Conservation (phyloP, 352 stramenopile species). For the Pelagophyceae sp. region DNA sequence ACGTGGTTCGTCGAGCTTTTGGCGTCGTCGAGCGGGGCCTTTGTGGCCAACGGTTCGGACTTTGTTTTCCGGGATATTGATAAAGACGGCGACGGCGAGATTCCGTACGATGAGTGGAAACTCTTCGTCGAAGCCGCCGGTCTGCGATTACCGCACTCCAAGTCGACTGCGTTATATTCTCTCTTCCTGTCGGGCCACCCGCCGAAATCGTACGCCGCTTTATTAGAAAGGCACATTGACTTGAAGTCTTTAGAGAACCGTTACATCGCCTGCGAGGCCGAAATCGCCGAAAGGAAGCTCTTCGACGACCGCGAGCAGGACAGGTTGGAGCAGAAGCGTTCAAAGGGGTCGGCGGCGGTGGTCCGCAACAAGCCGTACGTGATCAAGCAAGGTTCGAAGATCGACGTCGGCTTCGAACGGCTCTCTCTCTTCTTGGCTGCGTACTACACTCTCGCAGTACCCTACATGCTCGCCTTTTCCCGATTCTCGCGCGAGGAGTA, state of each 20-base stretch:
- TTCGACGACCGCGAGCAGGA: too few species aligned
- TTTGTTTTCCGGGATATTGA: slow-evolving; percentile 10
- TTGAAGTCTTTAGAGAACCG: background rate
- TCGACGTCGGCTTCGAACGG: background rate
- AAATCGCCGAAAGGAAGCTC: too few species aligned
- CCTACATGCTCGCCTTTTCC: slow-evolving; percentile 26
- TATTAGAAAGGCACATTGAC: background rate
- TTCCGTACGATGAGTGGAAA: slow-evolving; percentile 11
- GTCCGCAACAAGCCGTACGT: background rate
- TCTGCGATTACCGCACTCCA: slow-evolving; percentile 2
- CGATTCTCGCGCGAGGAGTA: background rate
- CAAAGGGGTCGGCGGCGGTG: background rate
- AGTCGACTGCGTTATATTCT: background rate
- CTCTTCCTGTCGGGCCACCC: slow-evolving; percentile 1
- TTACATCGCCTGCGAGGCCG: background rate
- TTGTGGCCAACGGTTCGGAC: background rate
- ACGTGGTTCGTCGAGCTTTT: background rate
- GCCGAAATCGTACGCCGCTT: background rate
- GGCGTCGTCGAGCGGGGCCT: background rate
- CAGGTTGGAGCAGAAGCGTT: background rate
- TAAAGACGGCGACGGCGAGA: slow-evolving; percentile 3
- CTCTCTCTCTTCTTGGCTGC: background rate
- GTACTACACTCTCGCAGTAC: slow-evolving; percentile 6
- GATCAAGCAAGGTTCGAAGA: background rate
- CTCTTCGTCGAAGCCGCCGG: slow-evolving; percentile 2